Evolutionary conservation across 805 yeast species (phyloP), one percentile per base, ranked within the genome.

Genomic region (Candida xyloterini): DNA sequence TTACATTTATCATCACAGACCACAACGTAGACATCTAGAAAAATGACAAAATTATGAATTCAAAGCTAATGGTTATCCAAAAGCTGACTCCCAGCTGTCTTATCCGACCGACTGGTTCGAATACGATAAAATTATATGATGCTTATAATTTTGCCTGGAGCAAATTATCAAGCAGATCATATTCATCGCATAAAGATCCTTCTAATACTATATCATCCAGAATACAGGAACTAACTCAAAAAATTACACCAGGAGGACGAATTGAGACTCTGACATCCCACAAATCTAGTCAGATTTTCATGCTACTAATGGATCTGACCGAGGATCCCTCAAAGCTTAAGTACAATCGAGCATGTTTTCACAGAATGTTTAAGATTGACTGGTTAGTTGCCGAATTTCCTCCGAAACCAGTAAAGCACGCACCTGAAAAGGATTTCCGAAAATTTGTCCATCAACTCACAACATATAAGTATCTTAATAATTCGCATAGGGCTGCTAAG

Each of bases 391-490:
- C 30, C 3, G 43, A 34, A 7, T 36, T 51, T 10, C 48, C 50
- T 6, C 14, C 15, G 26, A 32, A 30, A 21, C 34, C 35, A 7
- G 32, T 32, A 8, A 30, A 35, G 14, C 15, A 36, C 6, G 33
- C 33, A 6, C 18, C 30, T 6, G 44, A 39, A n/a, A 36, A 40
- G 23, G 23, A 44, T 25, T 32, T 21, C 10, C 32, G 42, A 8
- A 14, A n/a, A 7, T 35, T 42, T 10, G 46, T 53, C 10, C 40
- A 48, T 18, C 30, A 47, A 13, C 30, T 55, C 7, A 47, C 52
- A 8, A 26, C 42, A 1, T 47, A 29, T 35, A 50, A 44, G 24
- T 53, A 47, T 32, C 30, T 51, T 18, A 51, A 53, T 24, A 21
- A 36, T 14, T 30, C 51, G 4, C 34, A 33, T n/a, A 42, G 27